Conservation (phyloP, 768 basidiomycete genomes). For the Boletus reticuloceps region DNA sequence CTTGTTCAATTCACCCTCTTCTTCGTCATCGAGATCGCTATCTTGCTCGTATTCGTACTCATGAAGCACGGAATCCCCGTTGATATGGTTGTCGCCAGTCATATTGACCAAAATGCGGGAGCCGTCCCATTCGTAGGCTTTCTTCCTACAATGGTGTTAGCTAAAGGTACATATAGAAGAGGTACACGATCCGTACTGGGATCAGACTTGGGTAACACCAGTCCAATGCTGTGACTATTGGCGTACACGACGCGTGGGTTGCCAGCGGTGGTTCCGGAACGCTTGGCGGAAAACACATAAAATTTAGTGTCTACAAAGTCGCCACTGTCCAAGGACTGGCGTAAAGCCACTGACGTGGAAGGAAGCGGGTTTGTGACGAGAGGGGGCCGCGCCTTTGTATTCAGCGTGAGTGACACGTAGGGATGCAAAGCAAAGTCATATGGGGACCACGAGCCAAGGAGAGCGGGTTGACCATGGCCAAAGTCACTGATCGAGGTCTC, state of each 20-base stretch:
- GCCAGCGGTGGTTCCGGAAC: constrained; percentile 8
- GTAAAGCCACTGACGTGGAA: constrained; percentile 17
- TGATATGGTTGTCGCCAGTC: constrained; percentile 21
- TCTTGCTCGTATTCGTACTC: constrained; percentile 28
- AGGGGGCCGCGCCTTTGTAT: constrained; percentile 15
- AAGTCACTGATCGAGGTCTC: constrained; percentile 20
- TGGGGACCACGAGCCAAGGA: constrained; percentile 23
- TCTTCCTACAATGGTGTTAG: constrained; percentile 6
- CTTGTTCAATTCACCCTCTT: background rate
- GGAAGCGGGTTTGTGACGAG: constrained; percentile 12
- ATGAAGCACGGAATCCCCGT: constrained; percentile 20
- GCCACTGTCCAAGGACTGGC: constrained; percentile 23
- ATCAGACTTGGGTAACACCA: constrained; percentile 17
- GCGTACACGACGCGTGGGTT: constrained; percentile 26
- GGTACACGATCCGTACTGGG: background rate
- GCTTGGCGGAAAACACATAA: constrained; percentile 24
- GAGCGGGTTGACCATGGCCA: constrained; percentile 24
- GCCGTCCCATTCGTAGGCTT: constrained; percentile 3
- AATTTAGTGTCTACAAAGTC: constrained; percentile 31
- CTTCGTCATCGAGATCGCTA: constrained; percentile 32
- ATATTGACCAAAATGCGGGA: constrained; percentile 20
- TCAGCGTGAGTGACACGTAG: constrained; percentile 21
- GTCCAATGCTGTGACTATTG: constrained; percentile 15
- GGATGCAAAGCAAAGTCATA: constrained; percentile 12
- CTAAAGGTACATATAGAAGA: background rate